Evolutionary conservation across 441 rosid species (phyloP).

Genomic region (Gossypium trilobum): DNA sequence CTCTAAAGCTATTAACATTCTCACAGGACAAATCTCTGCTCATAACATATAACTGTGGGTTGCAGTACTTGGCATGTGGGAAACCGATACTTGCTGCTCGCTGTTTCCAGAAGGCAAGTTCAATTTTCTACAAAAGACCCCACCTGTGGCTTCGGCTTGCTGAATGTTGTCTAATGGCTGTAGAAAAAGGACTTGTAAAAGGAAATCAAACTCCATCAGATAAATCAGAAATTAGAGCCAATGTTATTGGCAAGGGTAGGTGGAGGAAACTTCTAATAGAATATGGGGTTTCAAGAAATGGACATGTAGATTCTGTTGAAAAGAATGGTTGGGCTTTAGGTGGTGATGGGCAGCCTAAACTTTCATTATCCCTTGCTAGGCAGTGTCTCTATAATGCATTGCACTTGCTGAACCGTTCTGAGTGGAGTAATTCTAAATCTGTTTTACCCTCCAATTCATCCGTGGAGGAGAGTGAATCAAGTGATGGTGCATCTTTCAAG

Average conservation of each 20-base stretch:
- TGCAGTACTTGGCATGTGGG: slow-evolving; percentile 1
- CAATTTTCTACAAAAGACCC: slow-evolving; percentile 56
- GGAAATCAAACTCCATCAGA: slow-evolving; percentile 26
- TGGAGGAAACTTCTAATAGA: slow-evolving; percentile 74
- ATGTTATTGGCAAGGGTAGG: slow-evolving; percentile 81
- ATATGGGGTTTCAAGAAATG: slow-evolving; percentile 35
- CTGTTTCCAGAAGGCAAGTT: slow-evolving; percentile 74
- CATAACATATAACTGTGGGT: slow-evolving; percentile 3
- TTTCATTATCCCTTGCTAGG: slow-evolving; percentile 69
- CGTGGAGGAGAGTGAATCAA: slow-evolving; percentile 36
- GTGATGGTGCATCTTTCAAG: slow-evolving; percentile 29
- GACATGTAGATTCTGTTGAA: slow-evolving; percentile 28
- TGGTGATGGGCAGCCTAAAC: slow-evolving; percentile 47
- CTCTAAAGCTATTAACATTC: slow-evolving; percentile 51
- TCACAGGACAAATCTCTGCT: slow-evolving; percentile 22
- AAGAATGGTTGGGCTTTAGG: slow-evolving; percentile 29
- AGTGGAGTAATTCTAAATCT: slow-evolving; percentile 25
- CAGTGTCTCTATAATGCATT: slow-evolving; percentile 66
- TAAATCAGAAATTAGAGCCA: slow-evolving; percentile 45
- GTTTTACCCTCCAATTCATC: slow-evolving; percentile 32
- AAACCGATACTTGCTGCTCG: slow-evolving; percentile 54
- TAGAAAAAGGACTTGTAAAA: slow-evolving; percentile 61
- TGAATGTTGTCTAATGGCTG: slow-evolving; percentile 51
- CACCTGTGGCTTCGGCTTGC: slow-evolving; percentile 39
- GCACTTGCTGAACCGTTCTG: slow-evolving; percentile 47